Evolutionary conservation across 1,284 basidiomycete species (phyloP).

Genomic region (Puccinia coronata): DNA sequence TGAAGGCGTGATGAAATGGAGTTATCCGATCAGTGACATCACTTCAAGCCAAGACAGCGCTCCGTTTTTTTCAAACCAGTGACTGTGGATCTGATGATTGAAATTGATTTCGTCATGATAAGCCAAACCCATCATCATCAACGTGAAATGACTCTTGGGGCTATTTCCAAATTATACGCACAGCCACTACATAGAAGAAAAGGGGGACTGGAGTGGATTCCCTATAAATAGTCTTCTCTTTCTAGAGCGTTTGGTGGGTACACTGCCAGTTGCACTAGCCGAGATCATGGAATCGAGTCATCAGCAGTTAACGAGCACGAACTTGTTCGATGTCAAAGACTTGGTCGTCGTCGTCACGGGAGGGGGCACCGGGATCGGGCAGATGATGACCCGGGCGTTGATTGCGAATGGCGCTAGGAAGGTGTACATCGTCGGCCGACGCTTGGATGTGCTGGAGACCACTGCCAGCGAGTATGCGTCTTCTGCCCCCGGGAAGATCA

Average conservation of each 20-base stretch:
- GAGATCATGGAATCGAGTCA: conserved; percentile 53
- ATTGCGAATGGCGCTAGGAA: conserved; percentile 43
- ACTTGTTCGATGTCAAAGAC: conserved; percentile 45
- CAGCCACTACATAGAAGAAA: too few relatives aligned
- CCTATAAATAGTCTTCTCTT: neutral
- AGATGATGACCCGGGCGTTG: conserved; percentile 45
- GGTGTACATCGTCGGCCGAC: conserved; percentile 46
- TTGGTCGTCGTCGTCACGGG: conserved; percentile 49
- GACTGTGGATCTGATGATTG: too few relatives aligned
- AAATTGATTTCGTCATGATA: too few relatives aligned
- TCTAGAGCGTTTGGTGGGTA: conserved; percentile 42
- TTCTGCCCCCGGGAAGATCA: conserved; percentile 5
- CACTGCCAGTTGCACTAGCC: neutral
- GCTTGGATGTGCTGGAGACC: conserved; percentile 23
- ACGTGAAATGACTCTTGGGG: too few relatives aligned
- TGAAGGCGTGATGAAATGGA: too few relatives aligned
- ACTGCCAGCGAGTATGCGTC: conserved; percentile 19
- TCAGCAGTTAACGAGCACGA: conserved; percentile 53
- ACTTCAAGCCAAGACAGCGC: too few relatives aligned
- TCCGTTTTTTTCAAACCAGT: too few relatives aligned
- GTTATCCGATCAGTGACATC: too few relatives aligned
- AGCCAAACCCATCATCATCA: too few relatives aligned
- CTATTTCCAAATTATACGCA: too few relatives aligned
- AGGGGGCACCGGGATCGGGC: conserved; percentile 50
- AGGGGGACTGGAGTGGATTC: too few relatives aligned